Base-by-base conservation (phyloP, 805 yeast genomes). In the Clavispora fructus region DNA sequence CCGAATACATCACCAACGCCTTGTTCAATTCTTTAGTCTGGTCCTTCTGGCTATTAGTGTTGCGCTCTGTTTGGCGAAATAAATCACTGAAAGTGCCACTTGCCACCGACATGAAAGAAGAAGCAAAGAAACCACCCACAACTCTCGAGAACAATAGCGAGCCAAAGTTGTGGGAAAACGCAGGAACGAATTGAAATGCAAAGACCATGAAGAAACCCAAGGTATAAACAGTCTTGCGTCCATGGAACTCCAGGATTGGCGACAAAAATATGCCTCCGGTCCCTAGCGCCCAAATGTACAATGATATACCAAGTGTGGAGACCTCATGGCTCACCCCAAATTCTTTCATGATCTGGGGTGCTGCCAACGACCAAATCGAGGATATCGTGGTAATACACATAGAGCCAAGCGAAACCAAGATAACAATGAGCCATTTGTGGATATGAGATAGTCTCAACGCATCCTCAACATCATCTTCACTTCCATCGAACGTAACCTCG, bases 171-270 rank as follows among this genome's bases (percentile, higher is more conserved):
- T 54, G 41, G 37, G 56, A 38, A 43, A 64, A 61, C 8, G 60
- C 60, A 2, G 65, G 63, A 14, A 63, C 47, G 28, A 61, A 50
- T 46, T 61, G 59, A 49, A 64, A 58, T 4, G 51, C 47, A 16
- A 56, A 53, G 13, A 55, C 55, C 10, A 59, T 35, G 7, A 48
- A 32, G 2, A 63, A 47, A 3, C 66, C 65, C 2, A 65, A 59
- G 1, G 70, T 48, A 35, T 85, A 63, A 5, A 79, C 62, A 8
- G 74, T 68, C 37, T 75, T 77, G 46, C 94, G 68, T 1, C 94
- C 94, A 49, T 73, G 67, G 30, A 79, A 63, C 59, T 86, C 94
- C 17, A 87, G 79, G 12, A 79, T 57, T 43, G 79, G 77, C 2
- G 89, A 85, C 46, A 85, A 53, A 43, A 64, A 60, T 26, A 62